Conservation (phyloP, 2,329 filamentous ascomycete species). For the Claviceps pusilla region DNA sequence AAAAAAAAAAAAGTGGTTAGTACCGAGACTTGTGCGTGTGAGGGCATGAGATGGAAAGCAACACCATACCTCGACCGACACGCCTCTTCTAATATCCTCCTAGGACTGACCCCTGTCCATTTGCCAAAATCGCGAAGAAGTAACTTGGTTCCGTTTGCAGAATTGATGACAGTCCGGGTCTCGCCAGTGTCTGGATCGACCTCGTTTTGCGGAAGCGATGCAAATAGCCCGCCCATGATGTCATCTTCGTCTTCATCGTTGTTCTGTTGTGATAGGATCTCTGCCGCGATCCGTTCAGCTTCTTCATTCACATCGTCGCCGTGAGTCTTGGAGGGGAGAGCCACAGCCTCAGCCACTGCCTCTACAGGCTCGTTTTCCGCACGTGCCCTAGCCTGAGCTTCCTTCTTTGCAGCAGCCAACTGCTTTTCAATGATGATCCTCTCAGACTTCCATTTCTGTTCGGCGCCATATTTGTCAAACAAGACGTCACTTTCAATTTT, state of each 20-base stretch:
- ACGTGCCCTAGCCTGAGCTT: conserved; percentile 12
- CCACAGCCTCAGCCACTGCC: conserved; percentile 15
- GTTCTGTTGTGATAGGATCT: conserved; percentile 41
- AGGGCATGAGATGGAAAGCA: neutral
- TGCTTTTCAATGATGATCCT: conserved; percentile 48
- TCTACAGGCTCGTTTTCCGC: conserved; percentile 7
- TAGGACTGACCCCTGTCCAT: conserved; percentile 60
- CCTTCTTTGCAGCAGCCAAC: conserved; percentile 33
- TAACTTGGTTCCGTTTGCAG: conserved; percentile 37
- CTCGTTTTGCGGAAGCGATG: conserved; percentile 44
- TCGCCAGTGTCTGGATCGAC: conserved; percentile 44
- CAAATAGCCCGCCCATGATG: conserved; percentile 36
- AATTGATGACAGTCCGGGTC: conserved; percentile 39
- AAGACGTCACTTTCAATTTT: conserved; percentile 65
- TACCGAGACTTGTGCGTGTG: neutral
- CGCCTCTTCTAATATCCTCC: conserved; percentile 69
- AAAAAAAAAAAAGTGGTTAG: neutral
- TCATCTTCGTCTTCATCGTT: conserved; percentile 44
- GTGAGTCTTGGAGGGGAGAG: conserved; percentile 14
- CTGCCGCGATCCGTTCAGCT: conserved; percentile 42
- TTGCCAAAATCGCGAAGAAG: conserved; percentile 73
- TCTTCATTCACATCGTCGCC: conserved; percentile 33
- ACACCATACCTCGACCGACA: conserved; percentile 54
- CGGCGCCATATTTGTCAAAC: conserved; percentile 53
- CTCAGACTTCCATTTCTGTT: conserved; percentile 48